Percentiles rank a stretch among this genome's conserved stretches.
Evolutionary conservation across 805 yeast genomes (phyloP).

Genomic region (Diddensiella caesifluorescens): DNA sequence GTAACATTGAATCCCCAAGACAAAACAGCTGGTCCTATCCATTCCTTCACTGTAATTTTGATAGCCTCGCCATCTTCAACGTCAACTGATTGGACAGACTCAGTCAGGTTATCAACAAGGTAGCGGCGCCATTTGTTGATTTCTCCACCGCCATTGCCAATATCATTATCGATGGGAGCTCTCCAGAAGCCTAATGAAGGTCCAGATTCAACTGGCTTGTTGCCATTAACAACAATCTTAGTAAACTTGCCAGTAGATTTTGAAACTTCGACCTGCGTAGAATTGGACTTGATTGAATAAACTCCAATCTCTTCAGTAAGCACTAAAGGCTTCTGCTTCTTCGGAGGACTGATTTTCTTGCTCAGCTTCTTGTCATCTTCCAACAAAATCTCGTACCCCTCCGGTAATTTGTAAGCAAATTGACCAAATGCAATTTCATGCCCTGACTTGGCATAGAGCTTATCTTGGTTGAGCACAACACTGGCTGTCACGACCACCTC

Average conservation of each 20-base stretch:
- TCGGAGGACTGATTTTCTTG: background rate
- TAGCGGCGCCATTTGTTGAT: conserved; percentile 30
- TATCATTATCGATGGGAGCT: conserved; percentile 14
- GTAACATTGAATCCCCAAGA: conserved; percentile 28
- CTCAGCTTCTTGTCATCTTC: background rate
- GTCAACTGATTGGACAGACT: conserved; percentile 12
- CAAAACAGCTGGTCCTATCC: conserved; percentile 26
- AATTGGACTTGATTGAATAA: background rate
- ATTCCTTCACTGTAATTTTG: conserved; percentile 16
- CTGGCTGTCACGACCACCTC: conserved; percentile 17
- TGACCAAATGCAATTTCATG: conserved; percentile 31
- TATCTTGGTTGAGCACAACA: conserved; percentile 6
- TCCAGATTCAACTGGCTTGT: conserved; percentile 5
- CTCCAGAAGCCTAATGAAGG: conserved; percentile 14
- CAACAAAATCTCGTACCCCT: too few species aligned
- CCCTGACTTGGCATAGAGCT: conserved; percentile 22
- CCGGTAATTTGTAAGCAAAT: background rate
- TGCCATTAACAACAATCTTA: conserved; percentile 12
- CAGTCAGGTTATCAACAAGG: conserved; percentile 26
- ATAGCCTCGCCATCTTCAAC: conserved; percentile 3
- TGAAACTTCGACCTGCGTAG: background rate
- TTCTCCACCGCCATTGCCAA: background rate
- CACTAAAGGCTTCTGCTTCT: background rate
- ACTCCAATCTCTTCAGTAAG: background rate
- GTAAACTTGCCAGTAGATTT: conserved; percentile 13